Evolutionary conservation across 345 rosid species (phyloP).

Genomic region (Adansonia digitata): DNA sequence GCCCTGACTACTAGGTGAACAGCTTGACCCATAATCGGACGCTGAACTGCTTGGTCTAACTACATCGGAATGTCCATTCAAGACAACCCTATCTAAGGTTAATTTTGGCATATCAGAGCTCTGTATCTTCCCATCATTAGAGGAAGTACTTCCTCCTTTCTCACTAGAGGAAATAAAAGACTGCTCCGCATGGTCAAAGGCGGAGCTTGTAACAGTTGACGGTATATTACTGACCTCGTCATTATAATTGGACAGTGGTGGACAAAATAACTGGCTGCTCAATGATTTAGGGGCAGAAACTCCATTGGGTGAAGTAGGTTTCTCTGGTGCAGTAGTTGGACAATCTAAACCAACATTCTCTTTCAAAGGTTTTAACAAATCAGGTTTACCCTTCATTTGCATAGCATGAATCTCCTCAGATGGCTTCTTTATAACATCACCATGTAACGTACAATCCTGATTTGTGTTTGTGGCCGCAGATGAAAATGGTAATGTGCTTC

Average conservation of each 20-base stretch:
- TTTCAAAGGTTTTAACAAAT: conserved; percentile 29
- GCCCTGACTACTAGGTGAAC: conserved; percentile 29
- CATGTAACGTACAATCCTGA: conserved; percentile 29
- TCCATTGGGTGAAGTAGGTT: conserved; percentile 24
- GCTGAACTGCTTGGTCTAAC: conserved; percentile 21
- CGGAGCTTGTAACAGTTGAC: conserved; percentile 20
- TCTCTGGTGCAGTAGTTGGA: conserved; percentile 26
- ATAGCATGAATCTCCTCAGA: conserved; percentile 28
- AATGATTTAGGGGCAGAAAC: conserved; percentile 18
- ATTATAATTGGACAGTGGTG: conserved; percentile 25
- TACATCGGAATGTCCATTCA: conserved; percentile 30
- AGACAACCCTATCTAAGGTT: conserved; percentile 29
- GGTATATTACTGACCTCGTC: conserved; percentile 16
- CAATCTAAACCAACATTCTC: conserved; percentile 25
- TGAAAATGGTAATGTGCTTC: conserved; percentile 29
- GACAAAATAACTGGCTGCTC: conserved; percentile 26
- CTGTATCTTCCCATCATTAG: conserved; percentile 22
- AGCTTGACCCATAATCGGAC: conserved; percentile 37
- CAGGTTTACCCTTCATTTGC: conserved; percentile 29
- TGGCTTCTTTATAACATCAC: conserved; percentile 31
- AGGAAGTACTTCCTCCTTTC: conserved; percentile 14
- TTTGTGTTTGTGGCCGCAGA: conserved; percentile 39
- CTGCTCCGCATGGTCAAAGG: conserved; percentile 15
- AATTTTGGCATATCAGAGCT: conserved; percentile 28
- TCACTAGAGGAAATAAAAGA: conserved; percentile 14